Base-by-base conservation (phyloP, 345 rosid species). In the Aquilaria sinensis region DNA sequence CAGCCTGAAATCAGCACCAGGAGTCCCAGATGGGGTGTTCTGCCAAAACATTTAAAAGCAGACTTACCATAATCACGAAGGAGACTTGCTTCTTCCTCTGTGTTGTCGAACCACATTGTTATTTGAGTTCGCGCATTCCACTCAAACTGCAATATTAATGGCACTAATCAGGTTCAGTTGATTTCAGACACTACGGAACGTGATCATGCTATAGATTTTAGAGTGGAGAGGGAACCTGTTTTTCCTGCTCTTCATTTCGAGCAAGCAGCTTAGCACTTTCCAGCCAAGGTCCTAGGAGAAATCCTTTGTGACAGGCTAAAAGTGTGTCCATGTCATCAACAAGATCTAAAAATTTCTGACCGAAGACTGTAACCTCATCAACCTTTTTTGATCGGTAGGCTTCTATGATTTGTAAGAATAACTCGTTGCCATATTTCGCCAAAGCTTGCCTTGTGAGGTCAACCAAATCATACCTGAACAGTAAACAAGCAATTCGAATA, bases 31-130 rank as follows among this genome's bases (percentile, higher is more conserved):
- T n/a, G 43, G 55, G 37, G 43, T 15, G 31, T 23, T 31, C 45
- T 23, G 9, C 30, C 34, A 31, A 46, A 12, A 34, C 6, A 6
- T 34, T 6, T 6, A 34, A 47, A 47, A 16, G 57, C 63, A 16
- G 31, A 11, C 72, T 56, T 74, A 83, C 89, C 93, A 45, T 84
- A 84, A 53, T 86, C 89, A 2, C 83, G 85, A 45, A 86, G 84
- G 59, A 86, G 81, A 74, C 93, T 86, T 56, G 89, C 89, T 65
- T 83, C 85, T 57, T 69, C 87, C 53, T 68, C 77, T 5, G 83
- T 78, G 79, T 78, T 86, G 81, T 86, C 87, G 29, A 72, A 84
- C 89, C 93, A 84, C 93, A 86, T 86, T 15, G 93, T 84, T 80
- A 86, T 77, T 64, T 82, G 93, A 46, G 89, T 84, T 69, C 87